phyloP scores from a whole-genome alignment of 2,329 filamentous ascomycete genomes.

The Penicillium sclerotiorum region DNA sequence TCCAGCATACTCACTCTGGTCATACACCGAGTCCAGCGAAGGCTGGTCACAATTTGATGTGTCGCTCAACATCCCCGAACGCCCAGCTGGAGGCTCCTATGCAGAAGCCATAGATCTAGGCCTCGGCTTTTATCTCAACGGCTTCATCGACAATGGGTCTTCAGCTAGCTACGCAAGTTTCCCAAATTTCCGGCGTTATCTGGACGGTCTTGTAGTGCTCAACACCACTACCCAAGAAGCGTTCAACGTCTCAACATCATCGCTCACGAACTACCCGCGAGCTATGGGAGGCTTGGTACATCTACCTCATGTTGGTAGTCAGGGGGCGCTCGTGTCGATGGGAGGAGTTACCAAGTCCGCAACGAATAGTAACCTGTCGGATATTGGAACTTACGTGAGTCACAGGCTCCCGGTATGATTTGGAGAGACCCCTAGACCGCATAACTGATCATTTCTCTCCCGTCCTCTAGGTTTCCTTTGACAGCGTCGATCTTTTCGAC shows the following conservation, averaged over 20 bases:
- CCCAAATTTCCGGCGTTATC: conserved; percentile 21
- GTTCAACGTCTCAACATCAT: conserved; percentile 42
- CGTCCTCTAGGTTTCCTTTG: conserved; percentile 37
- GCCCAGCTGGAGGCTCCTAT: conserved; percentile 40
- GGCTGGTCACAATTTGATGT: conserved; percentile 33
- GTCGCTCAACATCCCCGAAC: conserved; percentile 20
- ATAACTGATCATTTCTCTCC: not conserved
- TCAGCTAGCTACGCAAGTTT: conserved; percentile 19
- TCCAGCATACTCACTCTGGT: conserved; percentile 35
- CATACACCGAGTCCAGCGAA: conserved; percentile 25
- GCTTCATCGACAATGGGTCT: conserved; percentile 42
- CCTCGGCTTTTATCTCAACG: conserved; percentile 45
- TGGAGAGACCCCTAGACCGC: not conserved
- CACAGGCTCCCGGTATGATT: not conserved
- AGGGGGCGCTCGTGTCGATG: conserved; percentile 43
- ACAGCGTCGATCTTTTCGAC: conserved; percentile 46
- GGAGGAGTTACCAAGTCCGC: conserved; percentile 36
- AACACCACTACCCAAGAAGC: conserved; percentile 38
- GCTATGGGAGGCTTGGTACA: conserved; percentile 43
- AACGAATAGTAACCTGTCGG: conserved; percentile 15
- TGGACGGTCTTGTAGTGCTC: conserved; percentile 46
- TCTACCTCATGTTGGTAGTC: conserved; percentile 36
- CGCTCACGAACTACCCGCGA: conserved; percentile 35
- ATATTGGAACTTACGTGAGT: conserved; percentile 31
- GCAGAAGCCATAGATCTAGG: conserved; percentile 41